Evolutionary conservation across 768 basidiomycete species (phyloP).

Genomic region (Tricholoma flavovirens): DNA sequence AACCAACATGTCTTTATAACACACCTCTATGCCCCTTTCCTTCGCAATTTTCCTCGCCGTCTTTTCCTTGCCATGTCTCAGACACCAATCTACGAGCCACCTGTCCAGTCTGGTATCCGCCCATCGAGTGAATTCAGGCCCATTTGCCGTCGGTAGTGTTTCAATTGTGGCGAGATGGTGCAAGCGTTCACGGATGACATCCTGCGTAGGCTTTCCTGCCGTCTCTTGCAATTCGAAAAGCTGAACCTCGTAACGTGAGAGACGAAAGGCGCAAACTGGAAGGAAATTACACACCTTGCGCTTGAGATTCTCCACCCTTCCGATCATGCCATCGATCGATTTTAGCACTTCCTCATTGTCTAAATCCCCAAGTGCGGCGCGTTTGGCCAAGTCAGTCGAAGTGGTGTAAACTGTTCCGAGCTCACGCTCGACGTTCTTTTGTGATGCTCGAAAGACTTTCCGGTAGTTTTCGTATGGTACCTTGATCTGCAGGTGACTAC

Average conservation of each 20-base stretch:
- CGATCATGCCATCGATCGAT: constrained; percentile 71
- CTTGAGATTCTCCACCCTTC: constrained; percentile 72
- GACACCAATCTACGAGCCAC: constrained; percentile 91
- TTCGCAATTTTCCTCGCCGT: constrained; percentile 74
- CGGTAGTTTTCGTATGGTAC: constrained; percentile 89
- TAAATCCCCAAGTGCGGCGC: constrained; percentile 31
- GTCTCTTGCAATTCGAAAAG: constrained; percentile 44
- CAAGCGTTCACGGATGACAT: constrained; percentile 69
- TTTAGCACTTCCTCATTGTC: constrained; percentile 49
- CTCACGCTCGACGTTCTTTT: constrained; percentile 80
- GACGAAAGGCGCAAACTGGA: neutral
- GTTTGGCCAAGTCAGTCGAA: constrained; percentile 54
- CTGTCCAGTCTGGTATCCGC: constrained; percentile 75
- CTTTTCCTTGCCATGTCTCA: constrained; percentile 71
- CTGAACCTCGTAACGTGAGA: constrained; percentile 20
- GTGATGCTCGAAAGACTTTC: constrained; percentile 79
- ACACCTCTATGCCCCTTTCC: constrained; percentile 75
- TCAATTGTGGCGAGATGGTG: constrained; percentile 67
- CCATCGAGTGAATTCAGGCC: constrained; percentile 67
- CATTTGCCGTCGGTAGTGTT: constrained; percentile 42
- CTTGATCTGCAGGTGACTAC: constrained; percentile 30
- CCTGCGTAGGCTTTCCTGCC: constrained; percentile 54
- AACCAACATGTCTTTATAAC: constrained; percentile 13
- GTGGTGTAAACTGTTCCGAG: constrained; percentile 51
- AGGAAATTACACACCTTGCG: constrained; percentile 61